Base-by-base conservation (phyloP, 305 asterid genomes). In the Lippia alba region DNA sequence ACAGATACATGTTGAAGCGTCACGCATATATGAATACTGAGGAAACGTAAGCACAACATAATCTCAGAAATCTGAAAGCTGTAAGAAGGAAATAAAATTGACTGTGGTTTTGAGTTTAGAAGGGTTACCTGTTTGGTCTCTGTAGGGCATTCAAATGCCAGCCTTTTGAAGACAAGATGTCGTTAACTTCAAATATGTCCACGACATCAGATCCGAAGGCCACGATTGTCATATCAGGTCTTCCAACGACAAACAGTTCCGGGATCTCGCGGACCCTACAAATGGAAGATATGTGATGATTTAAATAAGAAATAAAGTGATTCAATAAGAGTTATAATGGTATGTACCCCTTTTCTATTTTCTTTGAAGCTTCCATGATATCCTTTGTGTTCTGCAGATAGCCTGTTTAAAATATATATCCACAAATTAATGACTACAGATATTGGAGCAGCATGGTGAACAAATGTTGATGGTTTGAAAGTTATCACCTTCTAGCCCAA, bases 111-210 rank as follows among this genome's bases (percentile, higher is more conserved):
- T 34, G 19, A 40, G 44, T 66, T 68, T 30, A 18, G 19, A 49
- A 51, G 44, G 48, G 14, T 75, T 81, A 86, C 99, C 99, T 94
- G 82, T 89, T 94, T 49, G 98, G 99, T 81, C 96, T 90, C 84
- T 94, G 99, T 75, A 94, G 74, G 32, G 98, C 97, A 82, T 94
- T 94, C 82, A 94, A 80, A 82, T 92, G 98, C 98, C 99, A 94
- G 61, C 94, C 92, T 89, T 94, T 94, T 11, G 96, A 86, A 45
- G 97, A 90, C 94, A 94, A 78, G 8, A 77, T 55, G 75, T 94
- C 98, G 61, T 94, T 92, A 77, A 94, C 98, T 81, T 94, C 99
- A 72, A 94, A 94, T 78, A 94, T 90, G 80, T 94, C 99, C 63
- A 94, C 7, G 33, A 65, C 18, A 18, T 90, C 82, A 6, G 98